Conservation (phyloP, 371 early-diverging fungal species). For the Circinella minor region DNA sequence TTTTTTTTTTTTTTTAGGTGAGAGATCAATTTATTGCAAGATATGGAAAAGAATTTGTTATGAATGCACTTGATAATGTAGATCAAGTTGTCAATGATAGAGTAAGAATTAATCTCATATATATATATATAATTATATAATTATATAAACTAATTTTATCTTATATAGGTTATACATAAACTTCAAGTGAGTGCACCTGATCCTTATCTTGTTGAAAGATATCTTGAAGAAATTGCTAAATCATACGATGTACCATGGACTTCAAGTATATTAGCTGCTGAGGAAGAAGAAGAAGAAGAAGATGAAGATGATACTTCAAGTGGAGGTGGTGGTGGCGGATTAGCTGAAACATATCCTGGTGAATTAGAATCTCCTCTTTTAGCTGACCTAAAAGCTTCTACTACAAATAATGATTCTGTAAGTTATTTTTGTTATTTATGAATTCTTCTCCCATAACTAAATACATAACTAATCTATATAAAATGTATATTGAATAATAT, state of each 20-base stretch:
- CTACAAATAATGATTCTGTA: too few relatives aligned
- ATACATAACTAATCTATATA: neutral
- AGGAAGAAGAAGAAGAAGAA: conserved; percentile 29
- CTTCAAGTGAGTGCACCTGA: conserved; percentile 82
- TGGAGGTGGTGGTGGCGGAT: conserved; percentile 22
- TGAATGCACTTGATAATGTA: conserved; percentile 76
- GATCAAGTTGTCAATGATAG: conserved; percentile 78
- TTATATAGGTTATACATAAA: conserved; percentile 75
- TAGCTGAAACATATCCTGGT: conserved; percentile 16
- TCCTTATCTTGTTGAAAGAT: conserved; percentile 78
- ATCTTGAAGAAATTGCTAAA: conserved; percentile 88
- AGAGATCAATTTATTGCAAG: conserved; percentile 83
- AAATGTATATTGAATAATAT: neutral
- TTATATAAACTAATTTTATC: neutral
- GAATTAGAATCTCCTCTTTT: conserved; percentile 26
- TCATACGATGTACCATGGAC: conserved; percentile 81
- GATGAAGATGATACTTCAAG: conserved; percentile 28
- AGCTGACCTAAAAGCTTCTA: conserved; percentile 3
- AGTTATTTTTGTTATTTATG: too few relatives aligned
- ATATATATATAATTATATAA: neutral
- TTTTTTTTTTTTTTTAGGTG: conserved; percentile 30
- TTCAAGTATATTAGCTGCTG: conserved; percentile 48
- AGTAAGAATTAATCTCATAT: conserved; percentile 41
- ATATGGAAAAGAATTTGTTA: conserved; percentile 84
- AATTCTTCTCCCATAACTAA: neutral